phyloP scores from a whole-genome alignment of 345 rosid species.

The Citrus cavaleriei region DNA sequence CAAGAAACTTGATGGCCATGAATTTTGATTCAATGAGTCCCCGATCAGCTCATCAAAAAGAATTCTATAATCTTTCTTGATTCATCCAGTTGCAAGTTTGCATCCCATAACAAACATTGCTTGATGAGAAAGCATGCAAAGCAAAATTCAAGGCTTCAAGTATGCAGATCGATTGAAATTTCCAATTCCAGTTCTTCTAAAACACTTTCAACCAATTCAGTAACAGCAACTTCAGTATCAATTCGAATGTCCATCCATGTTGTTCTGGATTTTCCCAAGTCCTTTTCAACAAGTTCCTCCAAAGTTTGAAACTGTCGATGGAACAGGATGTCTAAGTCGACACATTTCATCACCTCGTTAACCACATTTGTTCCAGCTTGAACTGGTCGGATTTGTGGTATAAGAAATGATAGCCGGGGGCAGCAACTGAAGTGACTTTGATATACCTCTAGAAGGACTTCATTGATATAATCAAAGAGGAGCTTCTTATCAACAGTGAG shows the following conservation, averaged over 20 bases:
- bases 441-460: slow-evolving; percentile 47
- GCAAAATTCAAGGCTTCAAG: background rate
- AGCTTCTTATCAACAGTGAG: slow-evolving; percentile 26
- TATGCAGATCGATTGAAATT: slow-evolving; percentile 25
- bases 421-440: slow-evolving; percentile 31
- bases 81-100: background rate
- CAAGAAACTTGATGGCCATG: background rate
- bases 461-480: slow-evolving; percentile 50
- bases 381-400: slow-evolving; percentile 20
- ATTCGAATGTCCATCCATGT: slow-evolving; percentile 46
- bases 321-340: slow-evolving; percentile 41
- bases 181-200: slow-evolving; percentile 51
- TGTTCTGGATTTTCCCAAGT: slow-evolving; percentile 40
- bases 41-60: background rate
- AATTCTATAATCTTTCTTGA: background rate
- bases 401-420: slow-evolving; percentile 35
- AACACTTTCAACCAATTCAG: slow-evolving; percentile 43
- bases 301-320: slow-evolving; percentile 22
- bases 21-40: background rate
- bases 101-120: no score
- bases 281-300: slow-evolving; percentile 44
- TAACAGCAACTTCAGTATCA: slow-evolving; percentile 44
- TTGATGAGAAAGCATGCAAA: background rate
- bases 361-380: slow-evolving; percentile 21
- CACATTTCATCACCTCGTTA: slow-evolving; percentile 43